Evolutionary conservation across 78 protist species (phyloP), one percentile per base, ranked within the genome.

Genomic region (Guillardia theta): DNA sequence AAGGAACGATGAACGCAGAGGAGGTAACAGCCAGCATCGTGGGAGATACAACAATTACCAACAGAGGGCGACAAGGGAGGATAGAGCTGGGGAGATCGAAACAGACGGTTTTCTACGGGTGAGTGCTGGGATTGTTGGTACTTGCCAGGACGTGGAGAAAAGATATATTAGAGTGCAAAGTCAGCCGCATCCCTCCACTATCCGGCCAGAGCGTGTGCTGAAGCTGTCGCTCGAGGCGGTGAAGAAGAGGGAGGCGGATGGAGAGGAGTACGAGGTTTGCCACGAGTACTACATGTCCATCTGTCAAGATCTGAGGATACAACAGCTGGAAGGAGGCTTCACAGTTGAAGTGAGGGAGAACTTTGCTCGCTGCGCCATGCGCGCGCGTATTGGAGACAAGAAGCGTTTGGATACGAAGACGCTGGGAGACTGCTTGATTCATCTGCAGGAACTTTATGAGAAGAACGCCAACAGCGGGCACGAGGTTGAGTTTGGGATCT

Each of bases 81-180:
- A n/a, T n/a, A n/a, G n/a, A n/a, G n/a, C n/a, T n/a, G n/a, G n/a
- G n/a, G n/a, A n/a, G n/a, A n/a, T n/a, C n/a, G n/a, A n/a, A n/a
- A n/a, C n/a, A n/a, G n/a, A n/a, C n/a, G n/a, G n/a, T n/a, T 70
- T 33, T 70, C 83, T 70, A 43, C 83, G 83, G 10, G 83, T 70
- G 41, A 70, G 83, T 43, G 41, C 33, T 6, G 83, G 83, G 45
- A 70, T 70, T 12, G 83, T 70, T 4, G 83, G 83, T 0, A 70
- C 83, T 43, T 70, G 83, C 83, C 33, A 33, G 83, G 41, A 70
- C 46, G 83, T 70, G 83, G 83, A 70, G 41, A 24, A 1, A 43
- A 70, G 22, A 36, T 70, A 70, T 70, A 70, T 70, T 18, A 36
- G 83, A 2, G 83, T 70, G 41, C 83, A 70, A 33, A 58, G 70